Base-by-base conservation (phyloP, 1,139 yeast species). In the Wickerhamomyces sp. region DNA sequence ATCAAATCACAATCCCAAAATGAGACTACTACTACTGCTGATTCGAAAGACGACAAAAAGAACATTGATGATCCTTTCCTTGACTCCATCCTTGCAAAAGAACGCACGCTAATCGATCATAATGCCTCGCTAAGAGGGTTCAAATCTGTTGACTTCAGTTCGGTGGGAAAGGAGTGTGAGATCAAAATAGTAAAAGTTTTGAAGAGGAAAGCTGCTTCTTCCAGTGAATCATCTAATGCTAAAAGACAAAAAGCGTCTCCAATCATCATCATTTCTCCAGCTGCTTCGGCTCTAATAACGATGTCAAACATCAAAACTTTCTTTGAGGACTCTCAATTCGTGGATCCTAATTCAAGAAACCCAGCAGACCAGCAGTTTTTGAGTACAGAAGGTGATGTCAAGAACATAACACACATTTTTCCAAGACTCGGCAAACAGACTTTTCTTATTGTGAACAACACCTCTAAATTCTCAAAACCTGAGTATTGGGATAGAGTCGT, bases 401-500 rank as follows among this genome's bases (percentile, higher is more conserved):
- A 44, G 19, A 42, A 45, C 30, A 55, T 87, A 27, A 61, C 67
- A 32, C 82, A 85, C 44, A 62, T 66, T 7, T 73, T 82, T 20
- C 75, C 75, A 30, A 64, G 70, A 45, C 62, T 83, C 30, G 72
- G 77, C 7, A 64, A 70, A 9, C 71, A 84, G 24, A 73, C 76
- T 35, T 82, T 85, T 48, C 71, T 84, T 51, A 85, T 91, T 34
- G 96, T 88, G 18, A 94, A 86, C 55, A 84, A 84, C 41, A 88
- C 88, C 6, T 95, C 88, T 37, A 74, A 80, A 59, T 89, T 91
- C 65, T 80, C 84, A 18, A 89, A 88, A 55, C 95, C 95, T 4
- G 98, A 91, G 54, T 88, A 93, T 60, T 91, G 99, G 99, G 87
- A 82, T 51, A 72, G 98, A 40, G 96, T 93, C 2, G 85, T 91